Evolutionary conservation across 2,329 filamentous ascomycete species (phyloP), one percentile per base, ranked within the genome.

Genomic region (Pseudogymnoascus sp.): DNA sequence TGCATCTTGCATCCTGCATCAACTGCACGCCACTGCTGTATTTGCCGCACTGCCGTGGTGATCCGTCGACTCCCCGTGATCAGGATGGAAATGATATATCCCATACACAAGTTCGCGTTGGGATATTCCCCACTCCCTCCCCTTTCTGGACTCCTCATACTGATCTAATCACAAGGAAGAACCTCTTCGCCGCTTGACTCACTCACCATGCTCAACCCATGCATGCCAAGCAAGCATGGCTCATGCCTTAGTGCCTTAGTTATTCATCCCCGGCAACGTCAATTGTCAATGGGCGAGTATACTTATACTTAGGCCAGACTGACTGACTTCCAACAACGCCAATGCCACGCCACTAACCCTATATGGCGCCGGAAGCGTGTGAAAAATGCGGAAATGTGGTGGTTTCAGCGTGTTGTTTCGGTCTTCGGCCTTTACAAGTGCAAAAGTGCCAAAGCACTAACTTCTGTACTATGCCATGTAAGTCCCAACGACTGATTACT

Each of bases 141-240:
- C 23, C 13, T 23, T 52, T 52, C 23, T 4, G 12, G 23, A 10
- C 21, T 52, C 41, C n/a, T 18, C 23, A 52, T 52, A 52, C 41
- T 52, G 30, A 52, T 52, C 41, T 52, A 52, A 52, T 52, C 41
- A 52, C 41, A 30, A 52, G 12, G n/a, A 12, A 28, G 41, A 18
- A 13, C 30, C 2, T 3, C 7, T n/a, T 15, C 41, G 41, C 41
- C 23, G 41, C 41, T 52, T 52, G 41, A 52, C 41, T 52, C 41
- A 52, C 41, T 52, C 41, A 52, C 41, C 41, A 18, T 15, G n/a
- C 23, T 52, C 41, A 52, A n/a, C n/a, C 41, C 23, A 12, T 52
- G 41, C 41, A 52, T 10, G 41, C 41, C 41, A 52, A 52, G 23
- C 41, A 28, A 23, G 10, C 41, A 52, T 48, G 41, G 41, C 23